Evolutionary conservation across 1,284 basidiomycete genomes (phyloP).

Genomic region (Grifola frondosa): DNA sequence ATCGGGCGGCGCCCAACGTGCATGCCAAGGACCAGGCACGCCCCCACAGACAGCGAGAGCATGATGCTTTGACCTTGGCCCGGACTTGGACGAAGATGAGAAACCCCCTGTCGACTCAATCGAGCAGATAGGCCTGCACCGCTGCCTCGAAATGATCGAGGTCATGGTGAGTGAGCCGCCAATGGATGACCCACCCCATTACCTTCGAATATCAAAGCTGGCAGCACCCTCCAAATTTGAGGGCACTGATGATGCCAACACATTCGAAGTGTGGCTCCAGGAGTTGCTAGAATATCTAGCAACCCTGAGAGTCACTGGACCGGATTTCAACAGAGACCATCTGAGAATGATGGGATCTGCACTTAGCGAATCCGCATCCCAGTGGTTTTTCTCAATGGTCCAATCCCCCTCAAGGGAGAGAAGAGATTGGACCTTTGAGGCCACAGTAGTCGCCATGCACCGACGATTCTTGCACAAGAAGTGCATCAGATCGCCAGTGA

Average conservation of each 20-base stretch:
- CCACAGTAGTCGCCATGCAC: neutral
- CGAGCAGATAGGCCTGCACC: neutral
- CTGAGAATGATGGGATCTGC: neutral
- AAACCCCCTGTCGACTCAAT: too few relatives aligned
- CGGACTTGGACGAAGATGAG: too few relatives aligned
- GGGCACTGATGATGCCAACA: neutral
- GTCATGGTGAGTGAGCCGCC: neutral
- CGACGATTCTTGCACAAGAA: neutral
- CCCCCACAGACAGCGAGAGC: too few relatives aligned
- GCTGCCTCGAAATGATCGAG: neutral
- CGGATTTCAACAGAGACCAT: neutral
- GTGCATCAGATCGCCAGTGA: neutral
- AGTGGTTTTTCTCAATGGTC: neutral
- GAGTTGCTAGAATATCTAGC: neutral
- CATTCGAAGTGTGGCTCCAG: constrained; percentile 1
- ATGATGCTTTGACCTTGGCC: too few relatives aligned
- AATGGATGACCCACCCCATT: neutral
- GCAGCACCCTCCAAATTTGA: neutral
- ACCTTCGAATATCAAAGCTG: neutral
- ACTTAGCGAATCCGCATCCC: too few relatives aligned
- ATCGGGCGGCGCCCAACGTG: too few relatives aligned
- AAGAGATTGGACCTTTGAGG: neutral
- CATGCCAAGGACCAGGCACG: too few relatives aligned
- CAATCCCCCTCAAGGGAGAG: neutral
- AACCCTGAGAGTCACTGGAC: neutral